Evolutionary conservation across 2,329 filamentous ascomycete species (phyloP), one percentile per base, ranked within the genome.

Genomic region (Nemania sp.): DNA sequence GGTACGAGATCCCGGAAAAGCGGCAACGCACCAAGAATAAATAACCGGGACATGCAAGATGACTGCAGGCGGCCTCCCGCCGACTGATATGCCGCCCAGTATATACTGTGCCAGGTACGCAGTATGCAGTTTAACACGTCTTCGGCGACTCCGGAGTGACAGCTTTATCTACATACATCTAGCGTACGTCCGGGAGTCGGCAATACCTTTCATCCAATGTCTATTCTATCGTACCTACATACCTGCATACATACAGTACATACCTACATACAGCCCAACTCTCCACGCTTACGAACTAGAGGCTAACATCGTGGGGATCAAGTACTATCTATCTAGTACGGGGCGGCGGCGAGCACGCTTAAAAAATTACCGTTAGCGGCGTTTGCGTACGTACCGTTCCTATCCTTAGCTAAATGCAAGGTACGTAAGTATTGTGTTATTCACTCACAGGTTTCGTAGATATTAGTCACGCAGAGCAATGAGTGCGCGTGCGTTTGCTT

Each of bases 21-120:
- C 67, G 67, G 67, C 67, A 69, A 26, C 18, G 49, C 62, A 53
- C 60, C 54, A 61, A 51, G 49, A 38, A 53, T 45, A 38, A 58
- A 51, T 58, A 59, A 62, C 58, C 54, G 53, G 56, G 62, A 51
- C 66, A 62, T 49, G 54, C 45, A 56, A 67, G 62, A 64, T 59
- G 38, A 11, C 55, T 22, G 55, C 26, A 38, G 67, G 60, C 61
- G 57, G 64, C 55, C 54, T 69, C 63, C 45, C 61, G 32, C 64
- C 52, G 64, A 58, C 55, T 20, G 13, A 63, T 55, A 62, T 63
- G 54, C 59, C 54, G 59, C 47, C 64, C 58, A 66, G 52, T 45
- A 22, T 45, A 22, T 47, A 47, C 45, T 41, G 38, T 41, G 38
- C 38, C 15, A 41, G 15, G 11, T 41, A 35, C 32, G 5, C 5